A percentile compares a stretch with the other conserved stretches of the same genome.
phyloP scores from a whole-genome alignment of 768 basidiomycete genomes.

The Macrolepiota dolichaula region DNA sequence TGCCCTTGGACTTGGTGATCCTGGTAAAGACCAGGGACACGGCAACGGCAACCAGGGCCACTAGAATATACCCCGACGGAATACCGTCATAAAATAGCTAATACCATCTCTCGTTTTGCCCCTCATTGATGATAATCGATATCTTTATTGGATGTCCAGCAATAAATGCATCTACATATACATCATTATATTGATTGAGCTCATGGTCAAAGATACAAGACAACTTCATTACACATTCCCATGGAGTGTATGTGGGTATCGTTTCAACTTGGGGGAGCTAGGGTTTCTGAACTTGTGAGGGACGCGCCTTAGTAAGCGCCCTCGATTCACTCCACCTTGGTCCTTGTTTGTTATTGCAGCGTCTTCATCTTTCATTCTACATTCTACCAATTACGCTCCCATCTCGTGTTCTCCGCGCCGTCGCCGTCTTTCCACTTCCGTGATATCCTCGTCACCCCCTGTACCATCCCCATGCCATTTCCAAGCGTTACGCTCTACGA shows the following conservation, averaged over 20 bases:
- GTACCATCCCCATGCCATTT: slow-evolving; percentile 64
- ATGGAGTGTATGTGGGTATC: no score
- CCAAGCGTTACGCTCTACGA: slow-evolving; percentile 71
- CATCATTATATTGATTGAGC: no score
- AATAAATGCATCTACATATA: no score
- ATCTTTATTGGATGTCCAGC: no score
- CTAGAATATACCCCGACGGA: background rate
- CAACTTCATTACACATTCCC: no score
- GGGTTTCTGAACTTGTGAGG: no score
- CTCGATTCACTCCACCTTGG: no score
- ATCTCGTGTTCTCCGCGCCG: slow-evolving; percentile 41
- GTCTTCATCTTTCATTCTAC: no score
- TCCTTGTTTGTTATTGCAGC: no score
- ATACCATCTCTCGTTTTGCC: background rate
- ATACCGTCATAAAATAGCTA: background rate
- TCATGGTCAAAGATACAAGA: no score
- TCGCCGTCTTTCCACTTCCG: slow-evolving; percentile 50
- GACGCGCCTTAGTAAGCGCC: no score
- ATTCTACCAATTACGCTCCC: background rate
- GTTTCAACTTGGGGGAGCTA: no score
- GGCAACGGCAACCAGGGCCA: background rate
- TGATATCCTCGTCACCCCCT: slow-evolving; percentile 28
- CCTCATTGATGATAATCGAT: background rate
- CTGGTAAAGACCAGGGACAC: background rate
- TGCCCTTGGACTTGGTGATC: slow-evolving; percentile 24